phyloP scores from a whole-genome alignment of 192 early-diverging fungal genomes.

The Entomortierella lignicola region DNA sequence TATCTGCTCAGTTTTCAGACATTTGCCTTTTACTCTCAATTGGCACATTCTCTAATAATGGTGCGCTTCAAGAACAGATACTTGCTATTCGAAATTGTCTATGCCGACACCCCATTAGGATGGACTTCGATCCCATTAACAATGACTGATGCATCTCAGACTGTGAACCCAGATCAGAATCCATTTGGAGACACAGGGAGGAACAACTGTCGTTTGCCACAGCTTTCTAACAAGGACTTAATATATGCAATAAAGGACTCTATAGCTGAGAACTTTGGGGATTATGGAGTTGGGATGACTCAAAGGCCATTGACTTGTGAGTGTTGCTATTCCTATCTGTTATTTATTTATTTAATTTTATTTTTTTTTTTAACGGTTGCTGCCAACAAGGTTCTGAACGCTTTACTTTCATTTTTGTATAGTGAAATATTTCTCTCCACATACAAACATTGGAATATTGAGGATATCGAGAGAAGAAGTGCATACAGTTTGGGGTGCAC shows the following conservation, averaged over 20 bases:
- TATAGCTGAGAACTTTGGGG: conserved; percentile 60
- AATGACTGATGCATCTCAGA: conserved; percentile 1
- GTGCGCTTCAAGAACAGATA: conserved; percentile 67
- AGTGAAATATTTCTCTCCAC: conserved; percentile 64
- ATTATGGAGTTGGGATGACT: conserved; percentile 55
- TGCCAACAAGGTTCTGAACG: not conserved
- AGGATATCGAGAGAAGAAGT: conserved; percentile 59
- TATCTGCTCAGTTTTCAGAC: not conserved
- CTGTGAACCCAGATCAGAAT: conserved; percentile 10
- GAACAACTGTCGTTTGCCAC: conserved; percentile 40
- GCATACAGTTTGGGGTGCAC: conserved; percentile 56
- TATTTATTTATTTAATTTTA: too few relatives aligned
- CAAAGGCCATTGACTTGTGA: conserved; percentile 53
- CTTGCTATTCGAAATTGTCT: conserved; percentile 60
- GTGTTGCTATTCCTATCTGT: not conserved
- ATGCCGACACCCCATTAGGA: conserved; percentile 41
- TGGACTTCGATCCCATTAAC: conserved; percentile 27
- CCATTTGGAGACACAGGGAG: conserved; percentile 51
- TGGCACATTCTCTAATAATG: conserved; percentile 31
- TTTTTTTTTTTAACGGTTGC: too few relatives aligned
- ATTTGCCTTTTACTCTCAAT: not conserved
- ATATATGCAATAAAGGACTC: conserved; percentile 51
- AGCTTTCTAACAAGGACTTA: conserved; percentile 43
- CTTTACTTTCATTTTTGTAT: not conserved
- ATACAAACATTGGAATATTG: conserved; percentile 59